Conservation (phyloP, 177 flowering plant genomes). For the Tripterygium wilfordii region DNA sequence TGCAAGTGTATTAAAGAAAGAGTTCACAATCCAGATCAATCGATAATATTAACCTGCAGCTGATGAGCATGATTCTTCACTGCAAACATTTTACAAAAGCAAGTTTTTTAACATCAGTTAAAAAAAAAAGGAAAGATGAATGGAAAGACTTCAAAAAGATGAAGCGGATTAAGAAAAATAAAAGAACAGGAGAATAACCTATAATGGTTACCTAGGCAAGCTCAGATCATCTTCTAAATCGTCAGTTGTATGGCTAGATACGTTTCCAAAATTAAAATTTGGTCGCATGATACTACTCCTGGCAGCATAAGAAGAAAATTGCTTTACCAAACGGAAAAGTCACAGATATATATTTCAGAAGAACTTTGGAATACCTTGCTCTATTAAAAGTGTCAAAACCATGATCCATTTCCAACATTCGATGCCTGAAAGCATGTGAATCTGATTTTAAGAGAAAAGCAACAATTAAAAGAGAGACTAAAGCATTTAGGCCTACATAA, state of each 20-base stretch:
- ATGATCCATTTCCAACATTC: slow-evolving; percentile 15
- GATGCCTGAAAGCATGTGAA: slow-evolving; percentile 20
- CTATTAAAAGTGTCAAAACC: slow-evolving; percentile 12
- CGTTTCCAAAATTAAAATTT: slow-evolving; percentile 18
- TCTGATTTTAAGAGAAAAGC: slow-evolving; percentile 26
- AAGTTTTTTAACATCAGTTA: slow-evolving; percentile 1
- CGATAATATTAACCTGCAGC: slow-evolving; percentile 47
- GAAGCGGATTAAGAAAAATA: not conserved
- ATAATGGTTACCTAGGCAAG: slow-evolving; percentile 38
- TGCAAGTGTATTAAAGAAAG: not conserved
- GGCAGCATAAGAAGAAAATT: slow-evolving; percentile 11
- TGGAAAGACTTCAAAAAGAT: slow-evolving; percentile 8
- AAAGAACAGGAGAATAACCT: too few species aligned
- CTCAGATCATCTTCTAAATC: slow-evolving; percentile 38
- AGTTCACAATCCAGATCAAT: not conserved
- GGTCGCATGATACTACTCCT: slow-evolving; percentile 20
- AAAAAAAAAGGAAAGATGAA: slow-evolving; percentile 3
- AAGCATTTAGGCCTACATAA: not conserved
- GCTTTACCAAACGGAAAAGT: not conserved
- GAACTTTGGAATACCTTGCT: slow-evolving; percentile 27
- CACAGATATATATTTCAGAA: slow-evolving; percentile 1
- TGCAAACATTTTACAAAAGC: slow-evolving; percentile 26
- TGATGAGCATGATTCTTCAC: slow-evolving; percentile 74
- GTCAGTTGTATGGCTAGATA: slow-evolving; percentile 18
- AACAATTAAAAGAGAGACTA: not conserved